Percentiles rank a stretch among this genome's conserved stretches.
phyloP scores from a whole-genome alignment of 2,329 filamentous ascomycete genomes.

The Epichloe amarillans region DNA sequence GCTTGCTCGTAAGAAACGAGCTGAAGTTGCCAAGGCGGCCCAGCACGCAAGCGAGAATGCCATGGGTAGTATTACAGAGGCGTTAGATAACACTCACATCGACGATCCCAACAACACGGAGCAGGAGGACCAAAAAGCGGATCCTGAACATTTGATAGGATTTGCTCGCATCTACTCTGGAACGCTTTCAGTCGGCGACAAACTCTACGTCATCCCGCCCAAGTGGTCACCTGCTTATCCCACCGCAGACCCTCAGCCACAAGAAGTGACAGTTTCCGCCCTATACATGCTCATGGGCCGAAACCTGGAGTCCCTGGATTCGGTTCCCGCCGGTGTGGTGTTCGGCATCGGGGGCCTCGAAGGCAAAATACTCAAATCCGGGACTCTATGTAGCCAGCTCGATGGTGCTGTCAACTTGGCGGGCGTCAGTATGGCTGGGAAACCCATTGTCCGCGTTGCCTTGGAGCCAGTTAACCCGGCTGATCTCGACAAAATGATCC shows the following conservation, averaged over 20 bases:
- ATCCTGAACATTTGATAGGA: constrained; percentile 81
- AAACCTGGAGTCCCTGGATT: constrained; percentile 66
- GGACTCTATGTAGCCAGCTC: constrained; percentile 78
- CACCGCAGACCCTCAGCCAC: constrained; percentile 56
- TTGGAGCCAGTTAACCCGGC: constrained; percentile 85
- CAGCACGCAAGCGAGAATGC: constrained; percentile 38
- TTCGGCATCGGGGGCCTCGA: constrained; percentile 91
- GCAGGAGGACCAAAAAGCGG: constrained; percentile 44
- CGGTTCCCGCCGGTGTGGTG: constrained; percentile 84
- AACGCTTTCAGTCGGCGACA: constrained; percentile 76
- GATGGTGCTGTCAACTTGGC: constrained; percentile 84
- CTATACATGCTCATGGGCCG: constrained; percentile 95
- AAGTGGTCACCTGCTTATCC: constrained; percentile 81
- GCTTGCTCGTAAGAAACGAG: constrained; percentile 73
- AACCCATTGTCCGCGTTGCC: constrained; percentile 90
- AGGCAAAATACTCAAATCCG: constrained; percentile 88
- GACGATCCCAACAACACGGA: constrained; percentile 32
- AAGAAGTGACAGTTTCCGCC: constrained; percentile 72
- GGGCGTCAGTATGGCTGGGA: constrained; percentile 63
- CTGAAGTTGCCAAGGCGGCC: constrained; percentile 65
- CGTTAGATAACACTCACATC: constrained; percentile 48
- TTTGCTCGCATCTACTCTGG: constrained; percentile 93
- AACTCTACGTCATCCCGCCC: constrained; percentile 78
- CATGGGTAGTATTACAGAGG: constrained; percentile 42
- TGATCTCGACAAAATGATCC: constrained; percentile 90